Evolutionary conservation across 2,329 filamentous ascomycete species (phyloP).

Genomic region (Phialocephala subalpina): DNA sequence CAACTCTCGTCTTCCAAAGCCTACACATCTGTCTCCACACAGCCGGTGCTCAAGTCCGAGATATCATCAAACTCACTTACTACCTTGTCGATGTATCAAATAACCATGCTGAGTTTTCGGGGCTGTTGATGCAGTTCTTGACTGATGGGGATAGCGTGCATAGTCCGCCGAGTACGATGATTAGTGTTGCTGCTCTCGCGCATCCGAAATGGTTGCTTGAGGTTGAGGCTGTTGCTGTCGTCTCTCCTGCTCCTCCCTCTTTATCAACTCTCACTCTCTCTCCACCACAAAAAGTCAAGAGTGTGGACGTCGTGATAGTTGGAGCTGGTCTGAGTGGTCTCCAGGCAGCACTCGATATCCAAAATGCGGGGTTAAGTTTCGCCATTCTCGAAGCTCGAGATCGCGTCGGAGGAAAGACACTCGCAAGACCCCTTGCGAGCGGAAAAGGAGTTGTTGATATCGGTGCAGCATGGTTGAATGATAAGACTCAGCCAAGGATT

Average conservation of each 20-base stretch:
- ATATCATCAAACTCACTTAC: constrained; percentile 17
- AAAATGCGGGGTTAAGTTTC: not conserved
- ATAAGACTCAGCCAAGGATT: not conserved
- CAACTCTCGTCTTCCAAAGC: constrained; percentile 16
- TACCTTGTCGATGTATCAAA: constrained; percentile 8
- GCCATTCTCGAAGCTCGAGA: constrained; percentile 4
- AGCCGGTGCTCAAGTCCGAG: constrained; percentile 11
- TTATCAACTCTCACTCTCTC: not conserved
- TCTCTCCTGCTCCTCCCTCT: not conserved
- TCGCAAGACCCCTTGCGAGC: not conserved
- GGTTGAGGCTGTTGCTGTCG: constrained; percentile 19
- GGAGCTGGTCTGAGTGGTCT: constrained; percentile 10
- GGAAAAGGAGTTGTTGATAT: not conserved
- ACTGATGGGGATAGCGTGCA: constrained; percentile 14
- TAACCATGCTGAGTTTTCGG: not conserved
- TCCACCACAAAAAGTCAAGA: not conserved
- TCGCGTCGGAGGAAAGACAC: constrained; percentile 8
- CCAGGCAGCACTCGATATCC: constrained; percentile 5
- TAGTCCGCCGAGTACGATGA: constrained; percentile 7
- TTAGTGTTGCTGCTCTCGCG: constrained; percentile 4
- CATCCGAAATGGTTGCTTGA: constrained; percentile 14
- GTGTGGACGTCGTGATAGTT: not conserved
- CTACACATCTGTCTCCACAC: constrained; percentile 10
- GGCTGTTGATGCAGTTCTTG: constrained; percentile 10
- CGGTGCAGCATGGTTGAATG: constrained; percentile 8